Evolutionary conservation across 495 filamentous ascomycete species (phyloP).

Genomic region (Hypoxylon trugodes): DNA sequence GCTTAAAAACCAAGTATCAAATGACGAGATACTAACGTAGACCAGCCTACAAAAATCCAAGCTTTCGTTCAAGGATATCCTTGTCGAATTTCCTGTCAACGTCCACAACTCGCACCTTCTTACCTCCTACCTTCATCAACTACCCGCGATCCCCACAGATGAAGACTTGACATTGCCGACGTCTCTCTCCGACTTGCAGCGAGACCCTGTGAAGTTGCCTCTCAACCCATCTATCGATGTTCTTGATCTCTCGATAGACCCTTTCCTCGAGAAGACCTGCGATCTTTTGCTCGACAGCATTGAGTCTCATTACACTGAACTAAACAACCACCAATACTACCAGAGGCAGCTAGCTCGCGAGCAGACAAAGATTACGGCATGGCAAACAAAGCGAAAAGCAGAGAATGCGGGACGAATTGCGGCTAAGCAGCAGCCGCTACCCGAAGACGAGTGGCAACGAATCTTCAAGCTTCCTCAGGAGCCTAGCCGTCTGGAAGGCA

Average conservation of each 20-base stretch:
- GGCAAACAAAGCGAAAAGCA: slow-evolving; percentile 94
- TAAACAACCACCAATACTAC: slow-evolving; percentile 99
- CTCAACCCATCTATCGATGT: slow-evolving; percentile 87
- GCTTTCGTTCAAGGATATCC: slow-evolving; percentile 91
- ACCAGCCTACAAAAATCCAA: slow-evolving; percentile 87
- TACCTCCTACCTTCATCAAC: slow-evolving; percentile 91
- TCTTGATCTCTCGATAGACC: slow-evolving; percentile 93
- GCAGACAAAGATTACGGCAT: slow-evolving; percentile 93
- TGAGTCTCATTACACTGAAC: slow-evolving; percentile 95
- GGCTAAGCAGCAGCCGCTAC: slow-evolving; percentile 86
- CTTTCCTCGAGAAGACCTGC: slow-evolving; percentile 98
- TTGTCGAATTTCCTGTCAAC: slow-evolving; percentile 88
- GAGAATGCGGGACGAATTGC: slow-evolving; percentile 87
- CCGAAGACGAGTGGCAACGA: slow-evolving; percentile 97
- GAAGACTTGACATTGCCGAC: slow-evolving; percentile 73
- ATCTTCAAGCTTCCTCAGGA: slow-evolving; percentile 97
- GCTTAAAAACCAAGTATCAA: background rate
- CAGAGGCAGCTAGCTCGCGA: slow-evolving; percentile 93
- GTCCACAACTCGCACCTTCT: slow-evolving; percentile 98
- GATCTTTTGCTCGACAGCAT: slow-evolving; percentile 95
- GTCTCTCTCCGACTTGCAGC: slow-evolving; percentile 76
- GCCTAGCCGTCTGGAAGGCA: slow-evolving; percentile 87
- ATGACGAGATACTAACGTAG: slow-evolving; percentile 43
- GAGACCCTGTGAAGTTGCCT: slow-evolving; percentile 62
- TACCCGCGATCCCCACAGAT: slow-evolving; percentile 64